A percentile compares a stretch with the other conserved stretches of the same genome.
Evolutionary conservation across 371 early-diverging fungal species (phyloP).

Genomic region (Gilbertella persicaria): DNA sequence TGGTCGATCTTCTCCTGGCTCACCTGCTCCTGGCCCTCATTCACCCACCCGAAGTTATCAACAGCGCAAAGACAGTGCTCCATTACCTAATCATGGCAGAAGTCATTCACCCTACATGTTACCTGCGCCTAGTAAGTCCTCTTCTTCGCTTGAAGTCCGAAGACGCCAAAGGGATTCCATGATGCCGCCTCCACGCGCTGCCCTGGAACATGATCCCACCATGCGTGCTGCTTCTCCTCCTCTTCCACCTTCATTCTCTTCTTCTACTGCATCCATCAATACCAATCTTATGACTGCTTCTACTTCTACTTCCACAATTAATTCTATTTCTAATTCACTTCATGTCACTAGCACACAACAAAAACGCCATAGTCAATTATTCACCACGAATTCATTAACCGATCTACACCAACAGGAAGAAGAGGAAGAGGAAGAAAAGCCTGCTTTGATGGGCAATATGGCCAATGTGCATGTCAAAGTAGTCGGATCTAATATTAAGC

Average conservation of each 20-base stretch:
- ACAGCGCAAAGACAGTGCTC: constrained; percentile 21
- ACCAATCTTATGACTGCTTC: constrained; percentile 1
- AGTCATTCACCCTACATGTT: constrained; percentile 16
- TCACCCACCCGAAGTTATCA: constrained; percentile 2
- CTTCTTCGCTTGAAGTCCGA: constrained; percentile 26
- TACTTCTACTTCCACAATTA: background rate
- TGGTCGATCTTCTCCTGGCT: constrained; percentile 23
- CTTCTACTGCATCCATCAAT: constrained; percentile 1
- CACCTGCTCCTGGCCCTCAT: constrained; percentile 25
- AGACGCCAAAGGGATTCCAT: constrained; percentile 32
- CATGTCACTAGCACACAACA: too few relatives aligned
- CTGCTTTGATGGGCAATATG: constrained; percentile 13
- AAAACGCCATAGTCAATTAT: background rate
- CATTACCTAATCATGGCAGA: constrained; percentile 18
- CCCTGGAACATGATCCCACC: constrained; percentile 38
- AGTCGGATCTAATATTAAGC: constrained; percentile 71
- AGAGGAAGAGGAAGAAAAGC: background rate
- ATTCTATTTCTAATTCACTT: background rate
- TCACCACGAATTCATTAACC: background rate
- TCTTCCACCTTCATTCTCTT: constrained; percentile 18
- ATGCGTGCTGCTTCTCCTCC: constrained; percentile 48
- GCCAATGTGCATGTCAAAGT: constrained; percentile 44
- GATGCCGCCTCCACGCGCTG: constrained; percentile 31
- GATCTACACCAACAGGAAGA: background rate
- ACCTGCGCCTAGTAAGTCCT: constrained; percentile 33